Percentiles rank a stretch among this genome's conserved stretches.
These are phyloP conservation scores for Oemleria cerasiformis DNA, from an alignment of 306 rosid genomes.

Conservation along the genomic window DNA sequence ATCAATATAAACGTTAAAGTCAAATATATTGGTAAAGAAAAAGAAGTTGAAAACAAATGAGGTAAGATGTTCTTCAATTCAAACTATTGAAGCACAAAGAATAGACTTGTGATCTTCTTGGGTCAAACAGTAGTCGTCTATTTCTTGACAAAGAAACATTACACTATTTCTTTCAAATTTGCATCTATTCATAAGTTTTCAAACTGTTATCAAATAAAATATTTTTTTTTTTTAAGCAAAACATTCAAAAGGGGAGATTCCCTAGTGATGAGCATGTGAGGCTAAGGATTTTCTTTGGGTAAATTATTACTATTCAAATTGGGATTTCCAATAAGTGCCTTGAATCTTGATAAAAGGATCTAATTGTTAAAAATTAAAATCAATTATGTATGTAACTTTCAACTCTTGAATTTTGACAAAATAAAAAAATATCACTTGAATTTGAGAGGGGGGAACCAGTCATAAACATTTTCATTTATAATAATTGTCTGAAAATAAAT, in stretches of 20 bases:
- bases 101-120: no score
- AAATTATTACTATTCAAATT: conserved; percentile 23
- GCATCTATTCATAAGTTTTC: no score
- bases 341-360: conserved; percentile 27
- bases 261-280: conserved; percentile 52
- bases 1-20: no score
- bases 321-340: conserved; percentile 35
- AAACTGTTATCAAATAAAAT: neutral
- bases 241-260: conserved; percentile 39
- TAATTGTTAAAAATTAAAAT: neutral
- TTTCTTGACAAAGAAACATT: no score
- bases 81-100: no score
- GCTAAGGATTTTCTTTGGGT: conserved; percentile 9
- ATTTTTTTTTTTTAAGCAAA: neutral
- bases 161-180: no score
- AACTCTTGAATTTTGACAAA: conserved; percentile 21
- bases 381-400: conserved; percentile 15
- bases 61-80: no score
- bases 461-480: neutral
- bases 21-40: no score
- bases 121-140: no score
- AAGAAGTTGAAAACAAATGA: no score
- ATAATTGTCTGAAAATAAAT: neutral
- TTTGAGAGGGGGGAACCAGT: conserved; percentile 41
- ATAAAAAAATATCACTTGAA: no score